Base-by-base conservation (phyloP, 2,329 filamentous ascomycete species). In the Xylaria multiplex region DNA sequence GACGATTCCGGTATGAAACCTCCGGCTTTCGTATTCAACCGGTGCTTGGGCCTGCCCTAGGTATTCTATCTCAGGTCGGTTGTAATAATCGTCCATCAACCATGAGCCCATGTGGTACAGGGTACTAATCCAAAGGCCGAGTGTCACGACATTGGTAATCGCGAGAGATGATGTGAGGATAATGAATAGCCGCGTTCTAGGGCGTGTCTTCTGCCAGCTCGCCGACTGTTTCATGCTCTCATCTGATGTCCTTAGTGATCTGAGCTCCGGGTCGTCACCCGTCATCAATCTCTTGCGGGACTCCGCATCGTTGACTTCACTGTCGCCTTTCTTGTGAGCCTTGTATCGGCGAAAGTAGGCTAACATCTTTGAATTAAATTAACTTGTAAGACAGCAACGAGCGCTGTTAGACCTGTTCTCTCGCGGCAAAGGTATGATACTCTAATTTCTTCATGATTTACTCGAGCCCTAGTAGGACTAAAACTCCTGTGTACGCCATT, bases 101-200 rank as follows among this genome's bases (percentile, higher is more conserved):
- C 50, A 54, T 4, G 16, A 37, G 32, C 50, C 22, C n/a, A 40
- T 54, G 32, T n/a, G 27, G 32, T 54, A 14, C 2, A 54, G 32
- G 50, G 50, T 54, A 8, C 50, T 24, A 6, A 54, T 24, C 50
- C 32, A 54, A 9, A 54, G 50, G 32, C 16, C 30, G n/a, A 54
- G 7, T 6, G 50, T 54, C 14, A 37, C n/a, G 14, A 54, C 24
- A 14, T 54, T 54, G 50, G 50, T 54, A 11, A 54, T 40, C 8
- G 19, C 32, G 30, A 54, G 50, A 19, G 50, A 54, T n/a, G 13
- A 37, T 19, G 19, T 40, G n/a, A 54, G 50, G 7, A 27, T 27
- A 16, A 22, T n/a, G 50, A 40, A 19, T n/a, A 40, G 40, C 30
- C 32, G 16, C 13, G 27, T 37, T 16, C n/a, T 19, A 27, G 50